Conservation (phyloP, 257 asterid genomes). For the Fraxinus quadrangulata region DNA sequence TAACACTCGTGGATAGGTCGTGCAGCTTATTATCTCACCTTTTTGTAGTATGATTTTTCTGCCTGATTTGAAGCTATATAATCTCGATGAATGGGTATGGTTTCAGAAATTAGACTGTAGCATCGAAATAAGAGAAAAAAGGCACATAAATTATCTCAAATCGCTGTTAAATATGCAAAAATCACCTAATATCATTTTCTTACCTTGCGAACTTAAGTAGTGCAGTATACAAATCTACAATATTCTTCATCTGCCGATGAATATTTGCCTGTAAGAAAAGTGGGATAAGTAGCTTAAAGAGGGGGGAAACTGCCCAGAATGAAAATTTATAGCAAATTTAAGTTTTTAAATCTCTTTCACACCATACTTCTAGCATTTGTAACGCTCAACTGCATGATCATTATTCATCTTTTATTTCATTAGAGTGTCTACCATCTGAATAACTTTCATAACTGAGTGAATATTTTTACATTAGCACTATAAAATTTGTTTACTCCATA, state of each 20-base stretch:
- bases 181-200: background rate
- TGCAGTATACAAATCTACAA: background rate
- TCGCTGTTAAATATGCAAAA: background rate
- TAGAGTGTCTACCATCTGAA: no score
- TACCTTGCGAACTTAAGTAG: slow-evolving; percentile 2
- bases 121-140: background rate
- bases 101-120: background rate
- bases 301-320: no score
- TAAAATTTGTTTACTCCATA: no score
- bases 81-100: background rate
- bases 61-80: slow-evolving; percentile 7
- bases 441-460: no score
- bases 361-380: no score
- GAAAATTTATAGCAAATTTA: no score
- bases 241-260: slow-evolving; percentile 7
- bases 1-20: background rate
- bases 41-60: background rate
- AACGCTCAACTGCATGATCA: no score
- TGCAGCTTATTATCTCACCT: background rate
- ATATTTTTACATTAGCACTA: no score
- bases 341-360: no score
- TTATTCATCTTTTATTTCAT: no score
- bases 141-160: background rate
- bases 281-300: background rate
- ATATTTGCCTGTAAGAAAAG: background rate